A percentile compares a stretch with the other conserved stretches of the same genome.
Conservation (phyloP, 2,329 filamentous ascomycete species). For the Emydomyces testavorans region DNA sequence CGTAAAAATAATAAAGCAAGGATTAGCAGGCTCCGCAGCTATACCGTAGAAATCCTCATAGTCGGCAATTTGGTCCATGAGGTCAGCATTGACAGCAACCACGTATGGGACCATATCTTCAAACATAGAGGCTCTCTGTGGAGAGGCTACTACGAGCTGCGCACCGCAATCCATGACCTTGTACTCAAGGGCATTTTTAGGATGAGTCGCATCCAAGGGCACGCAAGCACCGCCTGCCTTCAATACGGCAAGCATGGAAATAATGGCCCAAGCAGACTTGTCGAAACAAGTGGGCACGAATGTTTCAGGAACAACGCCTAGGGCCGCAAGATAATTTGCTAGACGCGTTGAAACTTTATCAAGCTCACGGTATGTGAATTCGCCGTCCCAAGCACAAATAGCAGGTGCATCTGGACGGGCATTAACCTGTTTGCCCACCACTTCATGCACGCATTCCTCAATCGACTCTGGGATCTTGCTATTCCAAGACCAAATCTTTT, state of each 20-base stretch:
- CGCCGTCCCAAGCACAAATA: slow-evolving; percentile 20
- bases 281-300: slow-evolving; percentile 17
- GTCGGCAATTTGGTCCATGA: slow-evolving; percentile 2
- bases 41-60: slow-evolving; percentile 16
- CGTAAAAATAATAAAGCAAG: slow-evolving; percentile 70
- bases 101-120: slow-evolving; percentile 35
- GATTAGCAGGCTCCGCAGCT: slow-evolving; percentile 56
- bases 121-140: slow-evolving; percentile 29
- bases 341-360: slow-evolving; percentile 18
- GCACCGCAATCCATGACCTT: slow-evolving; percentile 32
- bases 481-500: slow-evolving; percentile 25
- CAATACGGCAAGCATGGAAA: slow-evolving; percentile 18
- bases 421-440: slow-evolving; percentile 21
- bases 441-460: slow-evolving; percentile 24
- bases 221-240: slow-evolving; percentile 18
- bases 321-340: slow-evolving; percentile 13
- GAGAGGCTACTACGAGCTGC: slow-evolving; percentile 32
- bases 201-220: slow-evolving; percentile 23
- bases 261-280: slow-evolving; percentile 17
- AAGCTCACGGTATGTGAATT: slow-evolving; percentile 17
- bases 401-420: slow-evolving; percentile 18
- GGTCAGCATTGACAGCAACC: slow-evolving; percentile 22
- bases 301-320: slow-evolving; percentile 14
- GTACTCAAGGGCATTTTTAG: slow-evolving; percentile 27
- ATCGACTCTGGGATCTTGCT: slow-evolving; percentile 17